A percentile compares a stretch with the other conserved stretches of the same genome.
Evolutionary conservation across 208 protist species (phyloP).

Genomic region (Trypanosoma theileri): DNA sequence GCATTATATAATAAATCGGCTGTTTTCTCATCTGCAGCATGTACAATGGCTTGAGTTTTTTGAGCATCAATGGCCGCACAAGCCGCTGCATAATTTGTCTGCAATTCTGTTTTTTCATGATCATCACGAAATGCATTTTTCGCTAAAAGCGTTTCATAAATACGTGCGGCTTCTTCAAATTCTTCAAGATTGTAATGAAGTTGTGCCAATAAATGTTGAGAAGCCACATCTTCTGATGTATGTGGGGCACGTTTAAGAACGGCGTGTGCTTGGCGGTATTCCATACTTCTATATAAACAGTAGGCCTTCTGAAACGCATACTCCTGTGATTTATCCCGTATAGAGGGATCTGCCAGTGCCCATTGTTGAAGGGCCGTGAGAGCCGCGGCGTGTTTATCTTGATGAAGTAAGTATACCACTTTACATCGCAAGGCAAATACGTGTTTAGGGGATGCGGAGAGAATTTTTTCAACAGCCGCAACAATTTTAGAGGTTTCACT

Average conservation of each 20-base stretch:
- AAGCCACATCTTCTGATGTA: slow-evolving; percentile 36
- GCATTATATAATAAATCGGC: slow-evolving; percentile 80
- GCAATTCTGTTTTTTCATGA: slow-evolving; percentile 69
- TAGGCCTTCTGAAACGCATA: slow-evolving; percentile 72
- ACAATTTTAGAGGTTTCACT: slow-evolving; percentile 49
- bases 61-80: slow-evolving; percentile 36
- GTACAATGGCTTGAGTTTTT: slow-evolving; percentile 47
- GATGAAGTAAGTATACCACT: slow-evolving; percentile 59
- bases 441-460: slow-evolving; percentile 53
- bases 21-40: slow-evolving; percentile 61
- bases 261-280: slow-evolving; percentile 55
- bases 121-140: slow-evolving; percentile 60
- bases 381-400: slow-evolving; percentile 64
- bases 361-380: slow-evolving; percentile 59
- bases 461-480: slow-evolving; percentile 64
- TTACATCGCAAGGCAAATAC: slow-evolving; percentile 66
- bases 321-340: slow-evolving; percentile 22
- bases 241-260: slow-evolving; percentile 28
- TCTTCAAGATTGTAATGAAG: slow-evolving; percentile 84
- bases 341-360: slow-evolving; percentile 1
- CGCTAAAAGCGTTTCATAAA: slow-evolving; percentile 61
- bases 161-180: slow-evolving; percentile 56
- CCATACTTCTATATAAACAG: slow-evolving; percentile 67
- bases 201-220: slow-evolving; percentile 76
- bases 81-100: slow-evolving; percentile 75